Percentiles rank a stretch among this genome's conserved stretches.
Evolutionary conservation across 805 yeast genomes (phyloP).

Genomic region (Starmerella roubikii): DNA sequence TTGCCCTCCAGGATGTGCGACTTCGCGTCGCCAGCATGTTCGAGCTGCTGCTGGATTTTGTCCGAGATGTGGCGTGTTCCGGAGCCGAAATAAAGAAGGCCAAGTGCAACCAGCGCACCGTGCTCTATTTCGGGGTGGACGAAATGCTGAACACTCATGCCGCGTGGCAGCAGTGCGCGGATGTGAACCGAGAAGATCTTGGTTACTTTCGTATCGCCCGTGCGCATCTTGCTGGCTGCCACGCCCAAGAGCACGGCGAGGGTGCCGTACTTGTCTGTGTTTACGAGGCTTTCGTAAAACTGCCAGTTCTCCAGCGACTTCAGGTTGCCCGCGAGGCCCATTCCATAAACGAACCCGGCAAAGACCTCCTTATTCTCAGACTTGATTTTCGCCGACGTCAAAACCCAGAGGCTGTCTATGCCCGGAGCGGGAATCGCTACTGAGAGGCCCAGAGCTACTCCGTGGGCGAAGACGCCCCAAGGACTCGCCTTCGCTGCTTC

Average conservation of each 20-base stretch:
- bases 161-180: constrained; percentile 75
- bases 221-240: constrained; percentile 75
- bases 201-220: constrained; percentile 75
- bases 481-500: constrained; percentile 5
- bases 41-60: not conserved
- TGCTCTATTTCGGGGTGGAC: constrained; percentile 74
- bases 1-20: constrained; percentile 11
- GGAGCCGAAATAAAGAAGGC: constrained; percentile 61
- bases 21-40: not conserved
- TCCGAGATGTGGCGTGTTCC: constrained; percentile 47
- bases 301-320: constrained; percentile 87
- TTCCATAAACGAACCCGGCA: constrained; percentile 87
- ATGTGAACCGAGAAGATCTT: constrained; percentile 89
- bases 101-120: constrained; percentile 84
- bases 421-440: constrained; percentile 56
- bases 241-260: constrained; percentile 81
- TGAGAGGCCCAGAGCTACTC: constrained; percentile 74
- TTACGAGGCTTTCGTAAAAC: constrained; percentile 80
- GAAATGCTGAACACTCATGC: constrained; percentile 56
- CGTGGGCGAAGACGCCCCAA: constrained; percentile 54
- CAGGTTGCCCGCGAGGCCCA: constrained; percentile 85
- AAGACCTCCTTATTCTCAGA: constrained; percentile 55
- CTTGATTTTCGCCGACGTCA: constrained; percentile 47
- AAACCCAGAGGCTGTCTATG: constrained; percentile 81
- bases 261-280: constrained; percentile 72